Conservation (phyloP, 2,329 filamentous ascomycete species). For the Neonectria neomacrospora region DNA sequence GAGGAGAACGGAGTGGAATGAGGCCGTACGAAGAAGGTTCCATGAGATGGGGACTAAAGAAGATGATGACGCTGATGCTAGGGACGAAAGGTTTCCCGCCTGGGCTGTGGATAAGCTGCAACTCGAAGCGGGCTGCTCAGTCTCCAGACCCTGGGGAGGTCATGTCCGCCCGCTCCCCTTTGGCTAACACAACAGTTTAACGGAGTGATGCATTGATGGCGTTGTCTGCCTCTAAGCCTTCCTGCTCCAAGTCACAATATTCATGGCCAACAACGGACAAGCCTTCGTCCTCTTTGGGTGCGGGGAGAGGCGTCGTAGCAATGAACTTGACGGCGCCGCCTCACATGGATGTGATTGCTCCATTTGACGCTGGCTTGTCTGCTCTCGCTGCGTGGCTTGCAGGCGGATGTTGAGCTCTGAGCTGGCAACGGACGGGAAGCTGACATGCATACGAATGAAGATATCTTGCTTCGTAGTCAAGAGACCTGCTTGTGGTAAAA, state of each 20-base stretch:
- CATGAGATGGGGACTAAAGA: conserved; percentile 29
- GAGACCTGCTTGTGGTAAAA: conserved; percentile 3
- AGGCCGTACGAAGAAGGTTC: conserved; percentile 25
- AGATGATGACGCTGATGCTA: conserved; percentile 30
- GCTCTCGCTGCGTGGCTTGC: not conserved
- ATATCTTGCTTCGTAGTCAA: not conserved
- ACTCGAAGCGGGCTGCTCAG: not conserved
- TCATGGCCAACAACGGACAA: too few relatives aligned
- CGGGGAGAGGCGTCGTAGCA: not conserved
- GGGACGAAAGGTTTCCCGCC: conserved; percentile 1
- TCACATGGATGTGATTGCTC: not conserved
- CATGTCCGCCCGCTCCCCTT: conserved; percentile 65
- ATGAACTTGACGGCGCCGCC: not conserved
- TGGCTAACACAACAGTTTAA: conserved; percentile 62
- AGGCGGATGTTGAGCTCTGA: conserved; percentile 3
- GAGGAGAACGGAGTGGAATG: conserved; percentile 40
- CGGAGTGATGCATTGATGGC: too few relatives aligned
- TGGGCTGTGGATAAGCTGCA: conserved; percentile 18
- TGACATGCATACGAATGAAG: conserved; percentile 5
- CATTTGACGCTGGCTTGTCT: not conserved
- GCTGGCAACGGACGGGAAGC: conserved; percentile 6
- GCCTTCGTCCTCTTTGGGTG: too few relatives aligned
- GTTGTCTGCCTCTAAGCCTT: too few relatives aligned
- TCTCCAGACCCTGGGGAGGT: conserved; percentile 49
- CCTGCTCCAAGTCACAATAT: too few relatives aligned